Base-by-base conservation (phyloP, 768 basidiomycete species). In the Mycena rosella region DNA sequence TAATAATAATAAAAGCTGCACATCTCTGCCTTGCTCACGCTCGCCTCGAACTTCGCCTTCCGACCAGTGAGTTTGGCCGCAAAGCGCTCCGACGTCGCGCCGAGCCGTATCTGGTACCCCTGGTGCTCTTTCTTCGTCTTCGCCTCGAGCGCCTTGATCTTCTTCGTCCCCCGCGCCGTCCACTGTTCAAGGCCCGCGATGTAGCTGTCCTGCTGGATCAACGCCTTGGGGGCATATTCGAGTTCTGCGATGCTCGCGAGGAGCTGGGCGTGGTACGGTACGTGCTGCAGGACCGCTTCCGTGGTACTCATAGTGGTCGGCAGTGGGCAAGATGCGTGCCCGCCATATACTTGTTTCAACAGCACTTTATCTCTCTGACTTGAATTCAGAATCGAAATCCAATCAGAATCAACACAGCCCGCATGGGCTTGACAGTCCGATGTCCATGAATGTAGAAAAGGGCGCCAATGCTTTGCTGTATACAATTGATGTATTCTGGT, bases 1-100 rank as follows among this genome's bases (percentile, higher is more conserved):
- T 3, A 44, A 38, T n/a, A n/a, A 15, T 17, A 38, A 6, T n/a
- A 11, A 44, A n/a, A 18, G 42, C 20, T 14, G n/a, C 65, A 85
- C 85, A 79, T 72, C 70, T 86, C 85, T 69, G 85, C 85, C 64
- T 85, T 84, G 42, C 75, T 80, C 56, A 78, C 81, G 73, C 74
- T 82, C 18, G 79, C 82, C 49, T 80, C 79, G 69, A 77, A 85
- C 67, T 83, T 79, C 47, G 82, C 82, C 67, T 76, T 80, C 65
- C 80, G 78, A 5, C 85, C 84, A 5, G 81, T 75, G 18, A 85
- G 57, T 69, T 78, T 82, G 56, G 81, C 79, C 0, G 83, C 80
- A 17, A 84, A 73, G 64, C 81, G 71, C 40, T 78, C 71, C 17
- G 80, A 73, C 9, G 81, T 81, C 24, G 83, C 82, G 63, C 85